Evolutionary conservation across 805 yeast species (phyloP), one percentile per base, ranked within the genome.

Genomic region (Pichia kluyveri): DNA sequence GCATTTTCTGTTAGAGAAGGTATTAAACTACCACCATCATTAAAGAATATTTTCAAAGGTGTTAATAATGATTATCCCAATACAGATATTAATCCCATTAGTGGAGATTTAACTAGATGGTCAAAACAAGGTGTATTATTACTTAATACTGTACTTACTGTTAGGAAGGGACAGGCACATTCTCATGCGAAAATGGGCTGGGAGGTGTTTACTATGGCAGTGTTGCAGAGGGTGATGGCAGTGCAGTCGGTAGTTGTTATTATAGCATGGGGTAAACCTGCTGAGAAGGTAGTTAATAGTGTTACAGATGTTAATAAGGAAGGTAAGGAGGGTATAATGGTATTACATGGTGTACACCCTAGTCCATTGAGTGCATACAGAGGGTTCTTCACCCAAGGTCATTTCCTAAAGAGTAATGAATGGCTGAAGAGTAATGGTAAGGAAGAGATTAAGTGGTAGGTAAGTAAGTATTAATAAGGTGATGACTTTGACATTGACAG

Each of bases 121-220:
- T 86, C 97, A 1, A 55, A 73, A 37, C 83, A 83, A 55, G 99
- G 99, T 5, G 96, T 93, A 2, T 68, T 93, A 27, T 67, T 93
- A 70, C 73, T 93, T 41, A 93, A 93, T 68, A 82, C 98, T 0
- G 81, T 91, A 45, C 69, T 93, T 1, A 93, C 98, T 0, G 99
- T 93, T 0, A 82, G 83, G 50, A 96, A 96, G 0, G 97, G 91
- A 60, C 79, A 82, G 59, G 96, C 99, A 11, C 88, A 89, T 59
- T 88, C 97, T 12, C 99, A 93, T 61, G 79, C 96, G 0, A 79
- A 80, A 34, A 72, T 73, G 55, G 99, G 99, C 0, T 93, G 99
- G 99, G 97, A 90, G 59, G 70, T 69, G 36, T 89, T 93, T 62
- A 93, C 99, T 0, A 86, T 79, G 58, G 72, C 77, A 32, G 88